Evolutionary conservation across 1,139 yeast genomes (phyloP).

Genomic region (Nakaseomyces delphensis): DNA sequence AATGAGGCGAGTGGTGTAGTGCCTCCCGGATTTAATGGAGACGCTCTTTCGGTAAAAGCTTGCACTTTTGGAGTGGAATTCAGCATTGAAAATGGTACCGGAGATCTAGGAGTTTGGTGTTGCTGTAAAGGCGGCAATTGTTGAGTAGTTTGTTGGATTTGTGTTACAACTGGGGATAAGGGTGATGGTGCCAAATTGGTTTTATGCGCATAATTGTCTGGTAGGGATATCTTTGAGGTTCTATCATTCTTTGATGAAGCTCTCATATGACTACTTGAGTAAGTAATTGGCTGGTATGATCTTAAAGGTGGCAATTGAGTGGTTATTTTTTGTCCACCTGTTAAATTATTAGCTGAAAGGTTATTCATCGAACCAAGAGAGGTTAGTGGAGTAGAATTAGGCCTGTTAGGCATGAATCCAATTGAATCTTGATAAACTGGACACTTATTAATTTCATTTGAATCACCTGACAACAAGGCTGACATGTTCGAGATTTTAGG

Average conservation of each 20-base stretch:
- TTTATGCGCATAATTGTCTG: not conserved
- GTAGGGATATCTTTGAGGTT: not conserved
- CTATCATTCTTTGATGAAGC: conserved; percentile 8
- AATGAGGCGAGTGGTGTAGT: conserved; percentile 1
- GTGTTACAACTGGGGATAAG: not conserved
- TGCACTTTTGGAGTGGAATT: not conserved
- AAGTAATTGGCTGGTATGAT: conserved; percentile 31
- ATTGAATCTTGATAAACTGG: conserved; percentile 32
- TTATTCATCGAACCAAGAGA: conserved; percentile 5
- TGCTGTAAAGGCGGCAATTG: conserved; percentile 1
- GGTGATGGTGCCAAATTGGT: conserved; percentile 1
- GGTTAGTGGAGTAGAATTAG: conserved; percentile 8
- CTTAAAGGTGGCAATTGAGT: conserved; percentile 27
- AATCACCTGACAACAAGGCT: conserved; percentile 26
- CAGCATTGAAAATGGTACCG: not conserved
- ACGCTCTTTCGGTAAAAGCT: conserved; percentile 1
- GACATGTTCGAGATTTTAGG: conserved; percentile 24
- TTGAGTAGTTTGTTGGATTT: not conserved
- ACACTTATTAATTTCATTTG: conserved; percentile 29
- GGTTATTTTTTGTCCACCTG: conserved; percentile 8
- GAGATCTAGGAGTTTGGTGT: conserved; percentile 6
- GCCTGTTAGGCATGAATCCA: conserved; percentile 26
- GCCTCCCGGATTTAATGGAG: not conserved
- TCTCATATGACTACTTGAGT: conserved; percentile 26
- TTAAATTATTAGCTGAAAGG: not conserved